Conservation (phyloP, 2,329 filamentous ascomycete genomes). For the Colletotrichum navitas region DNA sequence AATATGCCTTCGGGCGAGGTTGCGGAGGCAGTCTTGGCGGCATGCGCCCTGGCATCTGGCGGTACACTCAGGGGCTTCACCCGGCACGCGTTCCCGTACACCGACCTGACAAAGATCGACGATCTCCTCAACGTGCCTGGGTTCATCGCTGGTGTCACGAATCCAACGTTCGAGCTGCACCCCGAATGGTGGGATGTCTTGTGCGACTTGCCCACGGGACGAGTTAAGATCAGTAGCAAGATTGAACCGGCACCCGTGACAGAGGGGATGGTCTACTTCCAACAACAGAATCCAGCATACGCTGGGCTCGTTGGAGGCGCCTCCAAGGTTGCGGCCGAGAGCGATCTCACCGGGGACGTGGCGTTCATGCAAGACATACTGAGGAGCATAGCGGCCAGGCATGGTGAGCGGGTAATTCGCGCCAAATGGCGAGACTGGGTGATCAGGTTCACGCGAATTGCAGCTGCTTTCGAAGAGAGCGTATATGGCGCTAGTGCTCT, state of each 20-base stretch:
- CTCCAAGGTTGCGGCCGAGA: slow-evolving; percentile 54
- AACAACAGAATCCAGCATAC: slow-evolving; percentile 78
- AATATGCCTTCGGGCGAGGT: slow-evolving; percentile 96
- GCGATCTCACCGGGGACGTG: slow-evolving; percentile 85
- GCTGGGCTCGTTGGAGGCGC: slow-evolving; percentile 62
- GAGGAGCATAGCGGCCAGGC: slow-evolving; percentile 84
- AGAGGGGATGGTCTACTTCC: slow-evolving; percentile 89
- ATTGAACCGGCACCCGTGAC: slow-evolving; percentile 86
- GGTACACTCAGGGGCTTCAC: slow-evolving; percentile 95
- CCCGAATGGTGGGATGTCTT: slow-evolving; percentile 98
- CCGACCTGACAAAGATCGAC: slow-evolving; percentile 96
- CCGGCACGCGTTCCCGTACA: slow-evolving; percentile 96
- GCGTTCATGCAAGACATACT: slow-evolving; percentile 91
- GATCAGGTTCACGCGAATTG: slow-evolving; percentile 91
- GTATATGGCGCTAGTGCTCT: slow-evolving; percentile 95
- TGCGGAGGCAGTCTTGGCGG: slow-evolving; percentile 97
- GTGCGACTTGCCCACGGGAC: slow-evolving; percentile 90
- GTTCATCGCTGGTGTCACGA: slow-evolving; percentile 97
- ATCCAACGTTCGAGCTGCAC: slow-evolving; percentile 94
- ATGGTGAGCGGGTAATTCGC: slow-evolving; percentile 90
- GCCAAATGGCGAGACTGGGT: slow-evolving; percentile 96
- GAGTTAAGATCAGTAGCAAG: slow-evolving; percentile 92
- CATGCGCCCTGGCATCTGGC: slow-evolving; percentile 92
- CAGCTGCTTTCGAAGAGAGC: slow-evolving; percentile 93
- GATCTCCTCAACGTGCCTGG: slow-evolving; percentile 95